phyloP scores from a whole-genome alignment of 2,329 filamentous ascomycete genomes.

The Colletotrichum trifolii region DNA sequence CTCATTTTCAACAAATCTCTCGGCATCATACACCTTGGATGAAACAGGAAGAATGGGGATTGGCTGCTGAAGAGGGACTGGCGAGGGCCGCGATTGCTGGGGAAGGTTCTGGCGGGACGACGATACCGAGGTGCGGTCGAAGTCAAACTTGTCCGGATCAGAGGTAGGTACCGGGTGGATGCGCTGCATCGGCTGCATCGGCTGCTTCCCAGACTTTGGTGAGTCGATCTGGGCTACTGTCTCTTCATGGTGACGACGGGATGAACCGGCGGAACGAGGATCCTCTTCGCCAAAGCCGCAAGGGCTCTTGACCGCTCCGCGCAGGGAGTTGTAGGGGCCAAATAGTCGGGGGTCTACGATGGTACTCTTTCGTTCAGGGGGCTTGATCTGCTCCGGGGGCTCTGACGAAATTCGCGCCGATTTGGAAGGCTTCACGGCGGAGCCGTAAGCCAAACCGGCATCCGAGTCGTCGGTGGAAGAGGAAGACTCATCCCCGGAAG shows the following conservation, averaged over 20 bases:
- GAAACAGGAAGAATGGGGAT: slow-evolving; percentile 81
- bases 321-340: slow-evolving; percentile 70
- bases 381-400: slow-evolving; percentile 34
- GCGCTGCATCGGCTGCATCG: slow-evolving; percentile 62
- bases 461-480: slow-evolving; percentile 55
- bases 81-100: slow-evolving; percentile 61
- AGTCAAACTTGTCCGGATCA: slow-evolving; percentile 73
- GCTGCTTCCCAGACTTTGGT: slow-evolving; percentile 40
- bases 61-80: slow-evolving; percentile 84
- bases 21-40: slow-evolving; percentile 71
- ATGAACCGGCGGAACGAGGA: slow-evolving; percentile 43
- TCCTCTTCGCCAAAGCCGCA: slow-evolving; percentile 62
- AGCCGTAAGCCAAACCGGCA: slow-evolving; percentile 57
- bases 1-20: slow-evolving; percentile 52
- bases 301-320: slow-evolving; percentile 64
- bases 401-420: slow-evolving; percentile 32
- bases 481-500: slow-evolving; percentile 60
- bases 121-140: slow-evolving; percentile 60
- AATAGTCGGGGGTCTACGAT: slow-evolving; percentile 69
- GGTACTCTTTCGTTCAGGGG: slow-evolving; percentile 46
- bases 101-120: slow-evolving; percentile 54
- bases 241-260: slow-evolving; percentile 49
- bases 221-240: slow-evolving; percentile 49
- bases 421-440: slow-evolving; percentile 41
- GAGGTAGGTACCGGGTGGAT: slow-evolving; percentile 75